Evolutionary conservation across 441 rosid species (phyloP).

Genomic region (Euphorbia celastroides): DNA sequence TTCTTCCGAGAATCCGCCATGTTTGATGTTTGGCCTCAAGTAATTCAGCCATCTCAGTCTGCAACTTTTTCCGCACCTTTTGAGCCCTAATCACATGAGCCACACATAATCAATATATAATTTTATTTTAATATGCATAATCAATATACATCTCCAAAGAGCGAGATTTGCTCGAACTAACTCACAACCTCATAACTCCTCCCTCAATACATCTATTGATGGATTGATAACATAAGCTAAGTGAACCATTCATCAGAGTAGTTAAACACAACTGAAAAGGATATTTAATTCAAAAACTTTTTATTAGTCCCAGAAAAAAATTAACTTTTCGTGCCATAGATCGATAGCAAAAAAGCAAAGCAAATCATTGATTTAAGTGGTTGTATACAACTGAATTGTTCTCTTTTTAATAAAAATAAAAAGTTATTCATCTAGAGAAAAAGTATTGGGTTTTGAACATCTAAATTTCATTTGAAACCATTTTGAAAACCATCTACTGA

Average conservation of each 20-base stretch:
- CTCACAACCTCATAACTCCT: not conserved
- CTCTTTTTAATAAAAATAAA: no score
- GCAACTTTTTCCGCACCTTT: conserved; percentile 97
- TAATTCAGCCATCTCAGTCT: conserved; percentile 96
- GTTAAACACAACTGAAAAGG: not conserved
- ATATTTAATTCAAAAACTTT: no score
- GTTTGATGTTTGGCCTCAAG: conserved; percentile 90
- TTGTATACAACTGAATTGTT: not conserved
- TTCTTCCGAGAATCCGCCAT: conserved; percentile 96
- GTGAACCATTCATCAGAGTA: not conserved
- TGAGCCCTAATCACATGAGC: conserved; percentile 42
- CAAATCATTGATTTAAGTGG: not conserved
- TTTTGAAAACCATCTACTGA: not conserved
- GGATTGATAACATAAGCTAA: not conserved
- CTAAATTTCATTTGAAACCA: not conserved
- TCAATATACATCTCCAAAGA: no score
- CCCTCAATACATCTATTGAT: not conserved
- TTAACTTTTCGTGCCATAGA: no score
- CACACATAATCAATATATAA: not conserved
- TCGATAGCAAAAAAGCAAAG: not conserved
- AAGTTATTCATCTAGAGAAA: not conserved
- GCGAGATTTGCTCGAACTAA: not conserved
- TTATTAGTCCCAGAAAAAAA: no score
- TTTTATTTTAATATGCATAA: no score
- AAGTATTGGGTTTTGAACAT: not conserved